Percentiles rank a stretch among this genome's conserved stretches.
Conservation (phyloP, 2,329 filamentous ascomycete genomes). For the Exserohilum rostratum region DNA sequence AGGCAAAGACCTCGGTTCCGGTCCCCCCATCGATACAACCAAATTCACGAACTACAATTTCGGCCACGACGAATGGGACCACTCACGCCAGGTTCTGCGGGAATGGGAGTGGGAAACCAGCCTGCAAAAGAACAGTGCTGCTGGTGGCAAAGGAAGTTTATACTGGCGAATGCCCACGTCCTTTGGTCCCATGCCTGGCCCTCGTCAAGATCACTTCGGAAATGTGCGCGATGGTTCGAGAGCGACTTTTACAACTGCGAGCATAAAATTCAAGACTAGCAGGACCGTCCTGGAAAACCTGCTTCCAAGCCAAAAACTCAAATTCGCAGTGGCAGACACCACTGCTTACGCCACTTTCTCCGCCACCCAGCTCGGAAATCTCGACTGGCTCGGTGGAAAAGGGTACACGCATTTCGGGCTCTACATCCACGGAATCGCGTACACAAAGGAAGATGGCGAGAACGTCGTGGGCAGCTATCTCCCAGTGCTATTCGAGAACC, state of each 20-base stretch:
- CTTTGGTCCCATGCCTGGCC: conserved; percentile 51
- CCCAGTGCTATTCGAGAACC: conserved; percentile 63
- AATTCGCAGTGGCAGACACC: conserved; percentile 48
- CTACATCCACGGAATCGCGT: conserved; percentile 67
- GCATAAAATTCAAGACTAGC: conserved; percentile 51
- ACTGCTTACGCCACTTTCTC: conserved; percentile 49
- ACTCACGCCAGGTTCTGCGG: conserved; percentile 58
- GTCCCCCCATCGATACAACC: conserved; percentile 40
- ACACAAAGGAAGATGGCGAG: conserved; percentile 57
- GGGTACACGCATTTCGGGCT: conserved; percentile 66
- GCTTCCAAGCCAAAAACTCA: conserved; percentile 45
- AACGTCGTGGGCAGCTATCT: conserved; percentile 61
- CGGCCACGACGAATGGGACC: conserved; percentile 64
- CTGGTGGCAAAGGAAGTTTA: too few relatives aligned
- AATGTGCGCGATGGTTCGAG: conserved; percentile 25
- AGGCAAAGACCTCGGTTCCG: conserved; percentile 55
- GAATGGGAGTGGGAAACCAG: conserved; percentile 58
- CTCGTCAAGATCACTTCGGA: conserved; percentile 42
- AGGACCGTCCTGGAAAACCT: conserved; percentile 51
- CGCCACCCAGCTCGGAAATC: conserved; percentile 50
- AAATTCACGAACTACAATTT: conserved; percentile 60
- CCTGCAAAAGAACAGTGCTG: too few relatives aligned
- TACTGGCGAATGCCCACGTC: conserved; percentile 53
- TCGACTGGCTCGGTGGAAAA: conserved; percentile 66
- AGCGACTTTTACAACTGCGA: conserved; percentile 47